These are phyloP conservation scores for Cupressus sempervirens DNA, from an alignment of 75 land plant species.

Conservation along the genomic window DNA sequence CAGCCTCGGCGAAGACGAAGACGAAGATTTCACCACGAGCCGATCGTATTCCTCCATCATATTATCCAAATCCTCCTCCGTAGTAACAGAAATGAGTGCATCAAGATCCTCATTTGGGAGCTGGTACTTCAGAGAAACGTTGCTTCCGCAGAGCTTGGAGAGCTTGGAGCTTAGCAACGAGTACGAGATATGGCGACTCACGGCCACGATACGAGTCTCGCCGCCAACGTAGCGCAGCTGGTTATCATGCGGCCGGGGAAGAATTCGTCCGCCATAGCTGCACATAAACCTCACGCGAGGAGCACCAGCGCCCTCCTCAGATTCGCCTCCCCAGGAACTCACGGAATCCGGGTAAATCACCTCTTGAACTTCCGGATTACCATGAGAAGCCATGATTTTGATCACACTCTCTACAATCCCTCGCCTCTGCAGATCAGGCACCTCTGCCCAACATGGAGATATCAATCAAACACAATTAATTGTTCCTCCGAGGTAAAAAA, in stretches of 20 bases:
- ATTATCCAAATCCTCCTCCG: slow-evolving; percentile 83
- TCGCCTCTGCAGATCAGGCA: background rate
- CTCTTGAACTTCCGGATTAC: background rate
- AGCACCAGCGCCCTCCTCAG: background rate
- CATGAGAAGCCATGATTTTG: background rate
- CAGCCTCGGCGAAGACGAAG: slow-evolving; percentile 28
- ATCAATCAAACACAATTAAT: too few relatives aligned
- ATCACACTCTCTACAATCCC: background rate
- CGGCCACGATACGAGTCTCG: slow-evolving; percentile 75
- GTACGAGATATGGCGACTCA: slow-evolving; percentile 51
- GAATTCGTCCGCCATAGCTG: slow-evolving; percentile 89
- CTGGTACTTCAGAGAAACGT: slow-evolving; percentile 68
- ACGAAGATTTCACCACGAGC: slow-evolving; percentile 9
- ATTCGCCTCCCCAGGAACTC: background rate
- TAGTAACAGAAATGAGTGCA: slow-evolving; percentile 73
- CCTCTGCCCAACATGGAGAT: background rate
- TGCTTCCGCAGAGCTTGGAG: slow-evolving; percentile 37
- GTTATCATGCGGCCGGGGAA: slow-evolving; percentile 86
- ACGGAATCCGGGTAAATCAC: background rate
- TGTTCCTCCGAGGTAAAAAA: too few relatives aligned
- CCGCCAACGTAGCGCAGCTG: slow-evolving; percentile 96
- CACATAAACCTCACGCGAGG: slow-evolving; percentile 71
- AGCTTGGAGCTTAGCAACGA: slow-evolving; percentile 58
- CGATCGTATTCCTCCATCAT: slow-evolving; percentile 92
- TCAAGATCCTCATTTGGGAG: slow-evolving; percentile 90